These are phyloP conservation scores for Candida maris DNA, from an alignment of 805 yeast species.

Conservation along the genomic window DNA sequence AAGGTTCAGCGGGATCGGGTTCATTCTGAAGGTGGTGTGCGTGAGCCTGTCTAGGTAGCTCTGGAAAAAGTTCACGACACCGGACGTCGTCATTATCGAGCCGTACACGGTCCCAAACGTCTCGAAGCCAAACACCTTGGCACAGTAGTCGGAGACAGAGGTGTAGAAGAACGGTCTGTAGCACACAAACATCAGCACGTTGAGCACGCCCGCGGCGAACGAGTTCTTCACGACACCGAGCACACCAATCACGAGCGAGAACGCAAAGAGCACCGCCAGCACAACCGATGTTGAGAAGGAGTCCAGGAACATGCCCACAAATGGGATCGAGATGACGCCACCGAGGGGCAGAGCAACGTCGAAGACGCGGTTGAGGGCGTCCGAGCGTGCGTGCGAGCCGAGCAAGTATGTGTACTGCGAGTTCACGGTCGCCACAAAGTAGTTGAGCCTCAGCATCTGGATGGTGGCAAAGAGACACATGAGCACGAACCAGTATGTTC, in stretches of 20 bases:
- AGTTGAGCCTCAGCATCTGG: constrained; percentile 54
- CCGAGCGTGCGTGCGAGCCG: constrained; percentile 36
- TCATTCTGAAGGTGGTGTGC: constrained; percentile 50
- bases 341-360: constrained; percentile 56
- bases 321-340: constrained; percentile 52
- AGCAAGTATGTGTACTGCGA: constrained; percentile 51
- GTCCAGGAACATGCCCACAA: constrained; percentile 50
- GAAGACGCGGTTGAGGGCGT: constrained; percentile 42
- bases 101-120: constrained; percentile 60
- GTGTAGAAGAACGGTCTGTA: constrained; percentile 59
- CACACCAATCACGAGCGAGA: constrained; percentile 45
- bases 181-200: constrained; percentile 46
- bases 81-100: constrained; percentile 51
- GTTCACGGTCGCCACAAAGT: constrained; percentile 55
- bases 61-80: constrained; percentile 48
- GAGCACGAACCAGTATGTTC: constrained; percentile 49
- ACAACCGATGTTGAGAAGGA: constrained; percentile 45
- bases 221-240: constrained; percentile 42
- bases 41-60: constrained; percentile 45
- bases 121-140: constrained; percentile 61
- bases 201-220: constrained; percentile 39
- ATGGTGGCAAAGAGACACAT: constrained; percentile 50
- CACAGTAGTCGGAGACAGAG: constrained; percentile 54
- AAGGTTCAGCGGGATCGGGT: constrained; percentile 50
- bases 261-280: constrained; percentile 35